Evolutionary conservation across 306 rosid species (phyloP), one percentile per base, ranked within the genome.

Genomic region (Dicorynia guianensis): DNA sequence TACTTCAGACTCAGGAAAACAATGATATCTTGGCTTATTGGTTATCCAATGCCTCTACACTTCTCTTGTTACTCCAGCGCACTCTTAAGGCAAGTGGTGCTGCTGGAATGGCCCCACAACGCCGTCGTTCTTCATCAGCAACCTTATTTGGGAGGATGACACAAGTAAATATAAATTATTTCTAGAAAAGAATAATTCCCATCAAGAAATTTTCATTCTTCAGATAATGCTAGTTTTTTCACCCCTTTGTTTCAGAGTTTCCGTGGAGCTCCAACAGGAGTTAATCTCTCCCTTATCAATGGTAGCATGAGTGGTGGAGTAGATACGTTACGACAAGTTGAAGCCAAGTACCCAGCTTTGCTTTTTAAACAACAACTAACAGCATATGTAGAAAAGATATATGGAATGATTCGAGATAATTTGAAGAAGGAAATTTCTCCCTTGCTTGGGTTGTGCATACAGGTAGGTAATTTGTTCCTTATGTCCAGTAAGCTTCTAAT

Each of bases 321-420:
- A 71, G 97, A 95, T 68, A 87, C 92, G 36, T 76, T 89, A 57
- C 87, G 96, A 74, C 99, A 92, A 86, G 98, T 96, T 76, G 99
- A 96, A 87, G 97, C 96, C 61, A 92, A 89, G 79, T 96, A 96
- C 81, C 99, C 97, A 15, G 97, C 98, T 34, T 82, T 96, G 70
- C 87, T 96, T 74, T 92, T 96, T 78, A 96, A 92, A 83, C 98
- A 96, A 85, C 98, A 92, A 93, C 98, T 96, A 69, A 89, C 97
- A 30, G 97, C 97, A 50, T 96, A 87, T 79, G 89, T 92, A 34
- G 99, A 96, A 84, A 96, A 92, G 82, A 92, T 92, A 79, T 90
- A 96, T 80, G 99, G 99, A 79, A 90, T 93, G 97, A 89, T 96
- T 55, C 84, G 96, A 79, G 98, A 93, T 84, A 96, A 90, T 70